Conservation (phyloP, 352 stramenopile species). For the Pythium biforme region DNA sequence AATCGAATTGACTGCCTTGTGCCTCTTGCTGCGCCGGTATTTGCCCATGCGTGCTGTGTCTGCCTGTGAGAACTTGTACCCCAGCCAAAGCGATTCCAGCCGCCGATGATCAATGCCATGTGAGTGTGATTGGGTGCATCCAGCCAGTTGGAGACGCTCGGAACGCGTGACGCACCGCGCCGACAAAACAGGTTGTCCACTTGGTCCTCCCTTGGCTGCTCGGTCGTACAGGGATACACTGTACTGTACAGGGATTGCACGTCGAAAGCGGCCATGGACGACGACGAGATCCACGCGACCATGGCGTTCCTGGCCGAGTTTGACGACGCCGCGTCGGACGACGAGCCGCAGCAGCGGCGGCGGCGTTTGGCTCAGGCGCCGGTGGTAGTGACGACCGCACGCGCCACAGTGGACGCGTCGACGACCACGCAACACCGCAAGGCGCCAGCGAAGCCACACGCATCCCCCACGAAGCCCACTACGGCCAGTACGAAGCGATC, state of each 20-base stretch:
- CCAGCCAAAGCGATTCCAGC: neutral
- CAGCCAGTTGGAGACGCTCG: neutral
- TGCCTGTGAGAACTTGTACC: neutral
- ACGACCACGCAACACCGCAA: neutral
- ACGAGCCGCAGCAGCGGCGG: neutral
- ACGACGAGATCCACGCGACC: conserved; percentile 36
- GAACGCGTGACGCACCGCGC: neutral
- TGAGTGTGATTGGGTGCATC: too few relatives aligned
- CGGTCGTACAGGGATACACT: too few relatives aligned
- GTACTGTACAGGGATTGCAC: too few relatives aligned
- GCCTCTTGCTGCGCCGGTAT: too few relatives aligned
- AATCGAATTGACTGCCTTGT: too few relatives aligned
- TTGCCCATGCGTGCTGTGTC: too few relatives aligned
- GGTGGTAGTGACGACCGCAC: neutral
- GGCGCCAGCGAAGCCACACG: neutral
- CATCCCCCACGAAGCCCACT: neutral
- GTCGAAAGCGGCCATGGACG: conserved; percentile 9
- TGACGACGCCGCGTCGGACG: conserved; percentile 33
- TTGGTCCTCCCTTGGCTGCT: too few relatives aligned
- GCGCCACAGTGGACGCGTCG: neutral
- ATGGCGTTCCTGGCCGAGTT: conserved; percentile 41
- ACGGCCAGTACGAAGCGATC: neutral
- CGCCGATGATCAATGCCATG: too few relatives aligned
- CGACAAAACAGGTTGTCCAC: too few relatives aligned
- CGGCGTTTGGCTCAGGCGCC: too few relatives aligned